Evolutionary conservation across 2,329 filamentous ascomycete species (phyloP), one percentile per base, ranked within the genome.

Genomic region (Claviceps citrina): DNA sequence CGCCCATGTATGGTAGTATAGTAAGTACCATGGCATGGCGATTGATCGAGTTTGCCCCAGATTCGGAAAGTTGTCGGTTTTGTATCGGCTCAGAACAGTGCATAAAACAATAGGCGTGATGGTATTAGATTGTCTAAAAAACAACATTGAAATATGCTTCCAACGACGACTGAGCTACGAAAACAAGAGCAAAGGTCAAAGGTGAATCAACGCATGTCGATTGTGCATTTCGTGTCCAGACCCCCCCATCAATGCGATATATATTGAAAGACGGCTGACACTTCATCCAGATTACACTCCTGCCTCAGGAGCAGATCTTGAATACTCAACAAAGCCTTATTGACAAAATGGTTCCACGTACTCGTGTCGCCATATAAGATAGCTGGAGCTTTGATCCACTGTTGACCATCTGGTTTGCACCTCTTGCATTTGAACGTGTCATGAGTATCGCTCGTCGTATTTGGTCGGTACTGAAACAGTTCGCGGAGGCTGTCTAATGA

Each of bases 381-480:
- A 1, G 91, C 91, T 4, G 83, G 83, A 1, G 89, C 85, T 59
- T 95, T 96, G 54, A 95, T 74, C 46, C 73, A 75, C 61, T 98
- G 91, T 45, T 72, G 80, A 1, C 89, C 89, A 51, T 93, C 84
- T 1, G 84, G 79, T 53, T 81, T 83, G 60, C 91, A 98, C 31
- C 91, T 71, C 66, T 94, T 95, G 60, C 91, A 98, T 64, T 94
- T 96, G 71, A 98, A 96, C 0, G 89, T 96, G 54, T 96, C 91
- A 57, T 98, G 91, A 0, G 91, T 98, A 54, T 98, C 93, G 51
- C 85, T 93, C 13, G 68, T 79, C 1, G 91, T 98, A 35, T 79
- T 75, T 0, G 78, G 71, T 39, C 84, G 78, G 61, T 93, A 96
- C 61, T 94, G 84, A 67, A 98, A 98, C 22, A 98, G 67, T 59